A percentile compares a stretch with the other conserved stretches of the same genome.
These are phyloP conservation scores for Penicillium arizonense DNA, from an alignment of 495 filamentous ascomycete species.

Conservation along the genomic window DNA sequence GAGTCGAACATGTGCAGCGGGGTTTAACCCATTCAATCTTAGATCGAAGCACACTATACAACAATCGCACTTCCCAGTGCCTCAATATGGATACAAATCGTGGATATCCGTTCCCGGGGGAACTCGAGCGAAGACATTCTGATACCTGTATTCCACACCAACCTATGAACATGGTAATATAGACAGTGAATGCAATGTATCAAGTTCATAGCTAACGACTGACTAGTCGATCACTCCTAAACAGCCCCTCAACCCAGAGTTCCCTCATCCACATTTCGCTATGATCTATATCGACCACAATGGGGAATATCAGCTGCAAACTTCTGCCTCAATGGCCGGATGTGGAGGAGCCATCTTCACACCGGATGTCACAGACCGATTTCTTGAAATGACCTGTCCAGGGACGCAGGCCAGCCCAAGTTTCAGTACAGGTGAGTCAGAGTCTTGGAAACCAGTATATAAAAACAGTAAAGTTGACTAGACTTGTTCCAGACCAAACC, in stretches of 20 bases:
- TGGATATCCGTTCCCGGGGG: slow-evolving; percentile 7
- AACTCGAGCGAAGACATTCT: slow-evolving; percentile 26
- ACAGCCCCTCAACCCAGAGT: slow-evolving; percentile 14
- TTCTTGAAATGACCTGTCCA: slow-evolving; percentile 30
- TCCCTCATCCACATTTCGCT: slow-evolving; percentile 39
- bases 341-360: slow-evolving; percentile 40
- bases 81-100: slow-evolving; percentile 18
- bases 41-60: too few relatives aligned
- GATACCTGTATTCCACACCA: slow-evolving; percentile 16
- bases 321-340: slow-evolving; percentile 36
- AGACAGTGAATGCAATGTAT: not conserved
- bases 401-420: slow-evolving; percentile 19
- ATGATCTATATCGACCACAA: slow-evolving; percentile 41
- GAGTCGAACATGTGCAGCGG: not conserved
- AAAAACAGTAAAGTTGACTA: not conserved
- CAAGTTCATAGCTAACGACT: not conserved
- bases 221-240: slow-evolving; percentile 18
- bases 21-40: too few relatives aligned
- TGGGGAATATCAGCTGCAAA: slow-evolving; percentile 32
- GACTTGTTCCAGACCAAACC: slow-evolving; percentile 3
- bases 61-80: not conserved
- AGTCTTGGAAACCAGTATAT: too few relatives aligned
- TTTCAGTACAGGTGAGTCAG: slow-evolving; percentile 20
- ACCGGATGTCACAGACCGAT: slow-evolving; percentile 36
- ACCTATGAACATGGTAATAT: slow-evolving; percentile 17